A percentile compares a stretch with the other conserved stretches of the same genome.
Conservation (phyloP, 352 stramenopile species). For the Pythium brachiatum region DNA sequence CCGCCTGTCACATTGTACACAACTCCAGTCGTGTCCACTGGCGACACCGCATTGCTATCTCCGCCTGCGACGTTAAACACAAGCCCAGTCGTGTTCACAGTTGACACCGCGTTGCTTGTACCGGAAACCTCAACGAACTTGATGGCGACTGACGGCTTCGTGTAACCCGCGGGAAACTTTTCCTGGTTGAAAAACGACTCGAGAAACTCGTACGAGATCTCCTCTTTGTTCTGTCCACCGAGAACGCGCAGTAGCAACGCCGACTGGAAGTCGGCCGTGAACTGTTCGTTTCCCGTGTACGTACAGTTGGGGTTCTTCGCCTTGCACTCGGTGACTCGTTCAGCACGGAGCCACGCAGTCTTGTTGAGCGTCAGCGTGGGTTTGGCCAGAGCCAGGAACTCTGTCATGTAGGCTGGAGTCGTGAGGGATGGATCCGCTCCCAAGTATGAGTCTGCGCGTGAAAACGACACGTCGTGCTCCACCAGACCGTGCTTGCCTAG, state of each 20-base stretch:
- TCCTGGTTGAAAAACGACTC: slow-evolving; percentile 33
- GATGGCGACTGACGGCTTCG: slow-evolving; percentile 13
- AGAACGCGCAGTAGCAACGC: slow-evolving; percentile 31
- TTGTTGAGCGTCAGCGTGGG: slow-evolving; percentile 11
- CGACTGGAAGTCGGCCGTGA: slow-evolving; percentile 30
- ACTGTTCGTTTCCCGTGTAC: slow-evolving; percentile 15
- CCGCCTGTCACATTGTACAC: too few relatives aligned
- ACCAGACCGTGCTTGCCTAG: slow-evolving; percentile 36
- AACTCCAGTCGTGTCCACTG: too few relatives aligned
- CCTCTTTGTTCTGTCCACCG: slow-evolving; percentile 22
- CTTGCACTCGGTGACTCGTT: slow-evolving; percentile 15
- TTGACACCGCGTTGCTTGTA: not conserved
- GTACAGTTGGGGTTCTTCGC: slow-evolving; percentile 12
- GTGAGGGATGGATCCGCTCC: slow-evolving; percentile 32
- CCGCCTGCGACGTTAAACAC: not conserved
- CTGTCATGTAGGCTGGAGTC: slow-evolving; percentile 27
- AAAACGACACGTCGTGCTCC: slow-evolving; percentile 36
- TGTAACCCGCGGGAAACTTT: slow-evolving; percentile 27
- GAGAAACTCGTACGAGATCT: slow-evolving; percentile 22
- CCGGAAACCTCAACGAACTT: slow-evolving; percentile 14
- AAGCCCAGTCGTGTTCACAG: slow-evolving; percentile 6
- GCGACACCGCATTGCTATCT: too few relatives aligned
- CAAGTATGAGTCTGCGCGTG: slow-evolving; percentile 36
- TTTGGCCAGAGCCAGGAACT: slow-evolving; percentile 26
- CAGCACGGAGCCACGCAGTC: slow-evolving; percentile 14